Percentiles rank a stretch among this genome's conserved stretches.
Conservation (phyloP, 306 rosid genomes). For the Citrullus mucosospermus region DNA sequence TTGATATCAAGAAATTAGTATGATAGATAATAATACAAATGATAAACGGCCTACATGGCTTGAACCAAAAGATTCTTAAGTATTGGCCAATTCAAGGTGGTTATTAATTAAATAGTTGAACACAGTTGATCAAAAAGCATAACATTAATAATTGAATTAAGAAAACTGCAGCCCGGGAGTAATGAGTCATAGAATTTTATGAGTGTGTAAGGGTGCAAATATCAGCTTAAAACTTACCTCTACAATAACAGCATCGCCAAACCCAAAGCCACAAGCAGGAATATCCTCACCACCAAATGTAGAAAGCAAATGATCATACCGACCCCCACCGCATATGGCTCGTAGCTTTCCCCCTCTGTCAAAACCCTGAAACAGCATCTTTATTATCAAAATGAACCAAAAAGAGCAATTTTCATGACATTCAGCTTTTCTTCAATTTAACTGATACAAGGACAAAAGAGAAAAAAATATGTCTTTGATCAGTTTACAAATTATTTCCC, state of each 20-base stretch:
- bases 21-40: neutral
- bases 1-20: neutral
- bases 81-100: neutral
- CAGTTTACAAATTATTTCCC: neutral
- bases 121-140: neutral
- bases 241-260: slow-evolving; percentile 94
- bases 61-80: neutral
- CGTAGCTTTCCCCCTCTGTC: slow-evolving; percentile 90
- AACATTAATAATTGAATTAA: neutral
- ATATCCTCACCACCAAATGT: slow-evolving; percentile 85
- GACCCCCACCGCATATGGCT: slow-evolving; percentile 95
- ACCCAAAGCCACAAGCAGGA: slow-evolving; percentile 95
- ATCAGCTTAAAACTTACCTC: slow-evolving; percentile 50
- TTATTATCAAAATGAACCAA: slow-evolving; percentile 1
- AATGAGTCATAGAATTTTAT: neutral
- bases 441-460: neutral
- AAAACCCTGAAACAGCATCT: slow-evolving; percentile 52
- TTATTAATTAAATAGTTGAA: neutral
- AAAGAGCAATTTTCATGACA: neutral
- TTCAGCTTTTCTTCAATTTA: neutral
- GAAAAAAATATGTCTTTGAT: neutral
- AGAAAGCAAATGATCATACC: slow-evolving; percentile 83
- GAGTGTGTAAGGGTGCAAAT: neutral
- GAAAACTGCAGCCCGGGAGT: neutral
- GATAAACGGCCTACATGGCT: neutral